Conservation (phyloP, 768 basidiomycete species). For the Hirschioporus abietinus region DNA sequence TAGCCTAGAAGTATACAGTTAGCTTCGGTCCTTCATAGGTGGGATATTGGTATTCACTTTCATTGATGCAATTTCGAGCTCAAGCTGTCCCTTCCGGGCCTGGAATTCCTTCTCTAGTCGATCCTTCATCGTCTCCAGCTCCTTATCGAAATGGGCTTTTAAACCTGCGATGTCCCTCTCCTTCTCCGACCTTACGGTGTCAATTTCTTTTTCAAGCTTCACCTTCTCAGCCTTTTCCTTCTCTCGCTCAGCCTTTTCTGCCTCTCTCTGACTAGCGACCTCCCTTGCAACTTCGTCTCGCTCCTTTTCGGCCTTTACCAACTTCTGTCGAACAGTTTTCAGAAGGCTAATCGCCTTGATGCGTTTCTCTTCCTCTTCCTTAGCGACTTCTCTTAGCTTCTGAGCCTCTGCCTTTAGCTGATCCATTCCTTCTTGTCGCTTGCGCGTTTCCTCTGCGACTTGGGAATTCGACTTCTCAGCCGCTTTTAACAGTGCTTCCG, state of each 20-base stretch:
- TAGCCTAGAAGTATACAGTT: slow-evolving; percentile 38
- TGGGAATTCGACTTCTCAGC: slow-evolving; percentile 43
- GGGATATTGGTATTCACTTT: slow-evolving; percentile 49
- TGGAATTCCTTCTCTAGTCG: slow-evolving; percentile 70
- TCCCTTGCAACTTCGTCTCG: slow-evolving; percentile 74
- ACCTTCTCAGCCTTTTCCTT: slow-evolving; percentile 43
- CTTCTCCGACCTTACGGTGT: slow-evolving; percentile 52
- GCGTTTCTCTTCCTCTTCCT: slow-evolving; percentile 97
- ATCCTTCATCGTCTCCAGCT: slow-evolving; percentile 54
- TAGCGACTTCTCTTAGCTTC: slow-evolving; percentile 54
- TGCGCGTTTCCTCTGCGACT: slow-evolving; percentile 44
- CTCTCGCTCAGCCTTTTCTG: slow-evolving; percentile 47
- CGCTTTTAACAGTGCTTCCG: slow-evolving; percentile 63
- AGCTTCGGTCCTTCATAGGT: not conserved
- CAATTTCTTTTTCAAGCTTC: slow-evolving; percentile 59
- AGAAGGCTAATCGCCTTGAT: slow-evolving; percentile 88
- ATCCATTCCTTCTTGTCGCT: slow-evolving; percentile 50
- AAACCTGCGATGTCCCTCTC: slow-evolving; percentile 59
- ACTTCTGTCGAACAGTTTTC: slow-evolving; percentile 93
- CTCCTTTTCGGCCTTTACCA: slow-evolving; percentile 96
- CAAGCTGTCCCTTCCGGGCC: slow-evolving; percentile 62
- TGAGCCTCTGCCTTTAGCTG: slow-evolving; percentile 61
- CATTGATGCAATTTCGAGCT: slow-evolving; percentile 64
- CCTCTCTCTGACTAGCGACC: slow-evolving; percentile 42
- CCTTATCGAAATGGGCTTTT: slow-evolving; percentile 66